Conservation (phyloP, 108 stramenopile genomes). For the Discostella pseudostelligera region DNA sequence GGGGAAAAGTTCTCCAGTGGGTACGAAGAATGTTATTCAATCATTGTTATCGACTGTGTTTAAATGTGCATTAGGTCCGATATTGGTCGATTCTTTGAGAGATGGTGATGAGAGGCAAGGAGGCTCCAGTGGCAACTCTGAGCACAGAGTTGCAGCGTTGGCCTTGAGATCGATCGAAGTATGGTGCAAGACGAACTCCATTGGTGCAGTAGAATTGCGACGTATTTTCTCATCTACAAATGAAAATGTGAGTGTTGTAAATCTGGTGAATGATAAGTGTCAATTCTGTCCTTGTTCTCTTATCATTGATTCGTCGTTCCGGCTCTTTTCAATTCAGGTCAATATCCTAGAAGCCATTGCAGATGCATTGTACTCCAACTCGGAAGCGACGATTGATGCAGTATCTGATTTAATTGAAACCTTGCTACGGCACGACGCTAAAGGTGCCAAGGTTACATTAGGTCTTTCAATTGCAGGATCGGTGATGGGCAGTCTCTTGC, state of each 20-base stretch:
- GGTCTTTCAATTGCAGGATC: conserved; percentile 38
- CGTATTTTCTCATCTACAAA: conserved; percentile 22
- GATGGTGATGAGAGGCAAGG: conserved; percentile 33
- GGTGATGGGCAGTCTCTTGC: conserved; percentile 14
- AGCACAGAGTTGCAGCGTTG: conserved; percentile 21
- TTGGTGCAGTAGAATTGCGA: conserved; percentile 36
- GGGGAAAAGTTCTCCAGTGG: conserved; percentile 50
- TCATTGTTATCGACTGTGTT: conserved; percentile 50
- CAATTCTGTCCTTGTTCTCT: not conserved
- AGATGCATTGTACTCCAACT: conserved; percentile 75
- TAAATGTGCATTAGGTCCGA: conserved; percentile 50
- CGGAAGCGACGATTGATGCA: conserved; percentile 60
- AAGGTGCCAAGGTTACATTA: conserved; percentile 19
- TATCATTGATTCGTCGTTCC: not conserved
- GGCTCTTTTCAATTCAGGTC: conserved; percentile 37
- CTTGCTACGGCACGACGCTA: conserved; percentile 32
- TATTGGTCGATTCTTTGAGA: conserved; percentile 49
- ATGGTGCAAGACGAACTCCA: conserved; percentile 33
- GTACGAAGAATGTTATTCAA: conserved; percentile 56
- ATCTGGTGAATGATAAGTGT: not conserved
- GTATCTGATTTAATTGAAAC: conserved; percentile 70
- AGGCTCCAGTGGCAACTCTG: conserved; percentile 35
- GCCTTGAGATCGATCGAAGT: conserved; percentile 38
- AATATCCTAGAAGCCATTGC: conserved; percentile 64
- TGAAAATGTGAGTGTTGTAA: not conserved